Evolutionary conservation across 495 filamentous ascomycete genomes (phyloP).

Genomic region (Neurospora sp.): DNA sequence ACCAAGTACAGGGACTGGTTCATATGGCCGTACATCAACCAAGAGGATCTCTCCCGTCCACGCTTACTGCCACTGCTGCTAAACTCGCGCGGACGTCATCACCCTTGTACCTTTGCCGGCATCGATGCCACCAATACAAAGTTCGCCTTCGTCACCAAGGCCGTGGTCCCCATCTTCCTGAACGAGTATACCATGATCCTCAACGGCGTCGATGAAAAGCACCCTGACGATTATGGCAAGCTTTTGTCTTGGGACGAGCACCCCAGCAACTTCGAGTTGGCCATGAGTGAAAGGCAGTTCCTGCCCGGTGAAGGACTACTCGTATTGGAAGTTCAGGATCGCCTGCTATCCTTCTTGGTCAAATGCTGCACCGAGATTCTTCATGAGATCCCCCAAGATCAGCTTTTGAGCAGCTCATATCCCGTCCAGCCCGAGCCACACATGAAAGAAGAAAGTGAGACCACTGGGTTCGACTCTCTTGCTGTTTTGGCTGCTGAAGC

Average conservation of each 20-base stretch:
- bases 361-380: constrained; percentile 28
- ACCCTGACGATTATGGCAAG: constrained; percentile 31
- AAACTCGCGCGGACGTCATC: constrained; percentile 35
- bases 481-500: constrained; percentile 30
- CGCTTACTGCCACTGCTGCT: constrained; percentile 38
- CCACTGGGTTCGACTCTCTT: constrained; percentile 6
- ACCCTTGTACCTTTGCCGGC: constrained; percentile 30
- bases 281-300: constrained; percentile 6
- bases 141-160: constrained; percentile 18
- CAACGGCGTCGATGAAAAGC: constrained; percentile 15
- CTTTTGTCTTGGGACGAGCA: constrained; percentile 31
- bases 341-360: constrained; percentile 34
- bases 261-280: constrained; percentile 1
- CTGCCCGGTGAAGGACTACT: constrained; percentile 33
- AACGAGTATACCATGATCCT: constrained; percentile 34
- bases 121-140: constrained; percentile 23
- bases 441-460: constrained; percentile 16
- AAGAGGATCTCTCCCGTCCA: constrained; percentile 40
- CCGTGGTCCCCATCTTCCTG: constrained; percentile 26
- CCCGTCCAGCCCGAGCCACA: constrained; percentile 21
- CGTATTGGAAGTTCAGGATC: constrained; percentile 36
- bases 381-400: constrained; percentile 15
- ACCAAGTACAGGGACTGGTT: constrained; percentile 16
- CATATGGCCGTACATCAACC: constrained; percentile 48
- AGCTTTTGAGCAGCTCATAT: not conserved